These are phyloP conservation scores for Saccharomycodes ludwigii DNA, from an alignment of 805 yeast genomes.

Conservation along the genomic window DNA sequence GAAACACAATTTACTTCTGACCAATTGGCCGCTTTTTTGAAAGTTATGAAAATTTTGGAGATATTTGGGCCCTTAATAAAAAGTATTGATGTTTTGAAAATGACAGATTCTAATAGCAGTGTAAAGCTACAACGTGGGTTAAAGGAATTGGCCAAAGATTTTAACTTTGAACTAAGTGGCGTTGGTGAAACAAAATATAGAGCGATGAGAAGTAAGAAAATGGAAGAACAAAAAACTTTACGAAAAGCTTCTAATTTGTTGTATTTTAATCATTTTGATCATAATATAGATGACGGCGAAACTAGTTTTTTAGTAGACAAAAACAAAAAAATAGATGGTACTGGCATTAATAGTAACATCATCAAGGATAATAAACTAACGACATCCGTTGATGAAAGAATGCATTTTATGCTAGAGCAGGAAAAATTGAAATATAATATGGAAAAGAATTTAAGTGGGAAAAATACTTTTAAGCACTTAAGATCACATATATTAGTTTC, in stretches of 20 bases:
- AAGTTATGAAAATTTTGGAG: slow-evolving; percentile 19
- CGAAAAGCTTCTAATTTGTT: background rate
- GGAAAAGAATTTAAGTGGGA: slow-evolving; percentile 8
- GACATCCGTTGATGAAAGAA: slow-evolving; percentile 16
- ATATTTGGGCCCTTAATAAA: slow-evolving; percentile 18
- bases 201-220: background rate
- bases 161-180: slow-evolving; percentile 20
- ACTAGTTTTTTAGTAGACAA: slow-evolving; percentile 1
- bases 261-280: too few relatives aligned
- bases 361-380: slow-evolving; percentile 4
- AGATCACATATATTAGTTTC: slow-evolving; percentile 20
- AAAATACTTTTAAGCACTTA: slow-evolving; percentile 19
- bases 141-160: slow-evolving; percentile 14
- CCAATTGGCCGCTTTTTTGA: slow-evolving; percentile 12
- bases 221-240: slow-evolving; percentile 10
- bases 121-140: slow-evolving; percentile 20
- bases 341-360: too few relatives aligned
- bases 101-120: slow-evolving; percentile 21
- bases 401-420: slow-evolving; percentile 16
- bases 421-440: slow-evolving; percentile 10
- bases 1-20: slow-evolving; percentile 14
- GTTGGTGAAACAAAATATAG: slow-evolving; percentile 17
- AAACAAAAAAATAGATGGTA: slow-evolving; percentile 5
- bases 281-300: too few relatives aligned
- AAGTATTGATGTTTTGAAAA: slow-evolving; percentile 18